Evolutionary conservation across 306 rosid species (phyloP), one percentile per base, ranked within the genome.

Genomic region (Delonix regia): DNA sequence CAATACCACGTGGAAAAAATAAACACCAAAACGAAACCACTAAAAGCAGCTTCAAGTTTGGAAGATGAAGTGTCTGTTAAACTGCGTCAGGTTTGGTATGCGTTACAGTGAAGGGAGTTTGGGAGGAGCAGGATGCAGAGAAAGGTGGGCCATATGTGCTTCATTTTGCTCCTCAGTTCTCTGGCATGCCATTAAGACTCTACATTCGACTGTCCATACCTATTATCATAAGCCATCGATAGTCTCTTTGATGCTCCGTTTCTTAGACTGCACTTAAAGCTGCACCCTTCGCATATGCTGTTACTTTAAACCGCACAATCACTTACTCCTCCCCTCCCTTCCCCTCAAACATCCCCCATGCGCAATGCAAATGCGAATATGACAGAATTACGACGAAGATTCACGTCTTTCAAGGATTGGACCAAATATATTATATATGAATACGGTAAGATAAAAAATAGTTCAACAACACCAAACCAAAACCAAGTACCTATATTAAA

Each of bases 271-370:
- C 79, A 83, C 81, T 74, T 74, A 83, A 83, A 80, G 87, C 82
- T 80, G 87, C 87, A 16, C 16, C 6, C 7, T 80, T 22, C 53
- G 85, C 78, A 73, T 77, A 73, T 79, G 15, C 78, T 72, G 66
- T 77, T 53, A 71, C 89, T 80, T 86, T 80, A 69, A 6, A 79
- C 76, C 76, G 60, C 89, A 80, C 79, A 76, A 82, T 74, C 73
- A n/a, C n/a, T n/a, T n/a, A n/a, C n/a, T n/a, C n/a, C n/a, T n/a
- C n/a, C n/a, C n/a, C n/a, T n/a, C n/a, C n/a, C n/a, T n/a, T n/a
- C n/a, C n/a, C n/a, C n/a, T n/a, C n/a, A n/a, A n/a, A n/a, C n/a
- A n/a, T n/a, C n/a, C n/a, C n/a, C n/a, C n/a, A 41, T 9, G 11
- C 2, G 10, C 45, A 41, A 41, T 8, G 45, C 45, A 11, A 8